Evolutionary conservation across 2,329 filamentous ascomycete genomes (phyloP), one percentile per base, ranked within the genome.

Genomic region (Hortaea sp.): DNA sequence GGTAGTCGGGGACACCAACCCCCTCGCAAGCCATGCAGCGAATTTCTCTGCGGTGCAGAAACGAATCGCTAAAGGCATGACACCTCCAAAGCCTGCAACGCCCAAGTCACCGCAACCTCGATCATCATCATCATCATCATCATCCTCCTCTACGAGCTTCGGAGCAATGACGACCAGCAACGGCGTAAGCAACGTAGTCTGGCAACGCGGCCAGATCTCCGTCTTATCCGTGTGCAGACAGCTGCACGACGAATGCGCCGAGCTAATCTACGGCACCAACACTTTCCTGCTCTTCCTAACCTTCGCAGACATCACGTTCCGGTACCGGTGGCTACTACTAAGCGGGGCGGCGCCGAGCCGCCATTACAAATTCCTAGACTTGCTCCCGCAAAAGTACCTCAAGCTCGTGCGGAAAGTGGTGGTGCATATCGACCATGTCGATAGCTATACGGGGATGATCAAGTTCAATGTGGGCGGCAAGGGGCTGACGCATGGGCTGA

Each of bases 401-500:
- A 42, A 63, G 39, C 51, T 66, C 13, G 63, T 75, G 6, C 66
- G 61, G 53, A 60, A 65, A 29, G 66, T 69, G 32, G 47, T 71
- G 38, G 55, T 75, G 6, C 67, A 66, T 41, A 63, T 75, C 2
- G 69, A 73, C 57, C 66, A 68, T 44, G 67, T 73, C 28, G 72
- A 74, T 52, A 63, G 64, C 37, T 74, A 74, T 44, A 72, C 69
- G 1, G 71, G 70, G 4, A 72, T 72, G 70, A 69, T 73, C 49
- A 74, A 73, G 53, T 74, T 69, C 53, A 74, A 74, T 51, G 70
- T 68, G n/a, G 62, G 65, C 1, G 71, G 70, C 0, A 56, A 62
- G 28, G 70, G 70, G 1, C 52, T 74, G 34, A 64, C 65, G 2
- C 65, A 66, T 29, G 70, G 70, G 0, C 57, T 74, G 29, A 50